Percentiles rank a stretch among this genome's conserved stretches.
Conservation (phyloP, 164 flowering plant genomes). For the Brasenia schreberi region DNA sequence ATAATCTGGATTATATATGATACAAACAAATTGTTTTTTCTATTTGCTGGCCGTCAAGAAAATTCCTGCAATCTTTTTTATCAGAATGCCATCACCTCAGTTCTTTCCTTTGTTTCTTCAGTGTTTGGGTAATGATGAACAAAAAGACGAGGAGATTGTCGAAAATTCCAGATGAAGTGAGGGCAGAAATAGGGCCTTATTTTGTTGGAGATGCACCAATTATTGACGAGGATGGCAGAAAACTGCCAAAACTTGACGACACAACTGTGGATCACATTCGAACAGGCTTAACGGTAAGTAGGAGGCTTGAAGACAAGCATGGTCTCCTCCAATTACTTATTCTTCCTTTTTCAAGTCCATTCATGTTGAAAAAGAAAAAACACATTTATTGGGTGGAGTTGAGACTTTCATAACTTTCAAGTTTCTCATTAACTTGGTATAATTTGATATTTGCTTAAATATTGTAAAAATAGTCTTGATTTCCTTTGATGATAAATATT, state of each 20-base stretch:
- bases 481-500: too few relatives aligned
- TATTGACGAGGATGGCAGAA: constrained; percentile 13
- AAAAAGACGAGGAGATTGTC: constrained; percentile 8
- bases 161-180: constrained; percentile 11
- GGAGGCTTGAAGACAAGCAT: neutral
- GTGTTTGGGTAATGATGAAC: constrained; percentile 9
- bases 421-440: too few relatives aligned
- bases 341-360: neutral
- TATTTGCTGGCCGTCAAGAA: too few relatives aligned
- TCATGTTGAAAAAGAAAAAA: too few relatives aligned
- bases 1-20: neutral
- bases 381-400: too few relatives aligned
- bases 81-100: neutral
- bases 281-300: constrained; percentile 61
- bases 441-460: too few relatives aligned
- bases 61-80: too few relatives aligned
- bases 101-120: neutral
- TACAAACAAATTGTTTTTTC: too few relatives aligned
- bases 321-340: neutral
- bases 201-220: constrained; percentile 2
- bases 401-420: too few relatives aligned
- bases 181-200: constrained; percentile 7
- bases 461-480: too few relatives aligned
- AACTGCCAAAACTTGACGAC: constrained; percentile 47
- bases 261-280: constrained; percentile 45